Conservation (phyloP, 495 filamentous ascomycete genomes). For the Talaromyces nanjingensis region DNA sequence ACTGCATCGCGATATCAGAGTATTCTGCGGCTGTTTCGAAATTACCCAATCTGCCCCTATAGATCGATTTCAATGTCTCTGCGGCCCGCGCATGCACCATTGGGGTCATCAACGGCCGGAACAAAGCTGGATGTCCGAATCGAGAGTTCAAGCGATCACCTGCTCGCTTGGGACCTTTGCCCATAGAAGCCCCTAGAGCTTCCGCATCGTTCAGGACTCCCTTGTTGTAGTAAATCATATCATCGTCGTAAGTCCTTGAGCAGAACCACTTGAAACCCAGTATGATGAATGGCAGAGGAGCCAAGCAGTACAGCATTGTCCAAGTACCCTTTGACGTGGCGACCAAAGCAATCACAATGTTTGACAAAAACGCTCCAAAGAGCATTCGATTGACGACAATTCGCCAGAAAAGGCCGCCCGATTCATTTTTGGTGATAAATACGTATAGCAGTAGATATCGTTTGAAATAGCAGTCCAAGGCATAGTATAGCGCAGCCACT, state of each 20-base stretch:
- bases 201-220: constrained; percentile 52
- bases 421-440: constrained; percentile 93
- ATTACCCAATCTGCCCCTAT: constrained; percentile 66
- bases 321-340: constrained; percentile 51
- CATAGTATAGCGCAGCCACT: constrained; percentile 84
- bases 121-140: constrained; percentile 89
- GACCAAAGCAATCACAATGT: constrained; percentile 69
- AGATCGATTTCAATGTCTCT: constrained; percentile 71
- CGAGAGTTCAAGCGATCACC: constrained; percentile 69
- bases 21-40: constrained; percentile 58
- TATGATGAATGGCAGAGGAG: constrained; percentile 76
- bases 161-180: constrained; percentile 41
- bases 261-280: constrained; percentile 85
- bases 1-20: constrained; percentile 68
- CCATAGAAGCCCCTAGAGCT: constrained; percentile 27
- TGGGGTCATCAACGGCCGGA: constrained; percentile 80
- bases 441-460: constrained; percentile 94
- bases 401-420: constrained; percentile 90
- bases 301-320: constrained; percentile 57
- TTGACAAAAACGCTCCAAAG: constrained; percentile 73
- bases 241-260: constrained; percentile 63
- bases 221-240: constrained; percentile 69
- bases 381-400: constrained; percentile 85
- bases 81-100: constrained; percentile 93
- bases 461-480: constrained; percentile 80